Base-by-base conservation (phyloP, 1,139 yeast genomes). In the Kodamaea plutei region DNA sequence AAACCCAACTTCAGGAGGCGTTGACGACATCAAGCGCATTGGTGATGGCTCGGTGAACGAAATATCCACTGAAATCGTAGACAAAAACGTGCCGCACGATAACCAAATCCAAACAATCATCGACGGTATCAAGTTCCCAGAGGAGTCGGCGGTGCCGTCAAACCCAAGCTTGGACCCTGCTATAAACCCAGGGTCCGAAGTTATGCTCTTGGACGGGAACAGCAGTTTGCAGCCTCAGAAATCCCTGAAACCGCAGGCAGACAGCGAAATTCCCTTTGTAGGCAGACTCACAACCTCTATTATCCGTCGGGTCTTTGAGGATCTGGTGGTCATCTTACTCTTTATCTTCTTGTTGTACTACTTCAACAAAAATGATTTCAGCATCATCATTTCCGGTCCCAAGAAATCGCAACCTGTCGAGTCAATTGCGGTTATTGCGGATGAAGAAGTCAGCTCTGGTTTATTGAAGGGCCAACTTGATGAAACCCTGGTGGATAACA, bases 61-160 rank as follows among this genome's bases (percentile, higher is more conserved):
- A 23, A 12, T 25, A n/a, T 25, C 31, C 4, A 29, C 38, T 8
- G 27, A 29, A 7, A 15, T 15, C 8, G 12, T 28, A 7, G 30
- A 31, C 10, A 15, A 18, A 15, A 28, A 31, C 10, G 20, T 30
- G 20, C 14, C n/a, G n/a, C n/a, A n/a, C 20, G 24, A 33, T 23
- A 26, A 23, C 29, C 33, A 36, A 25, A 29, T 35, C 29, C 30
- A 26, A 17, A 29, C 36, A 1, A 51, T 65, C 3, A 63, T 67
- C 29, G 67, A 60, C 29, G 73, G 73, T 0, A 57, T 66, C 8
- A 52, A 49, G 27, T 61, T 66, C 30, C 59, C 64, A 0, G 49
- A 52, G 8, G 30, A 40, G 13, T 33, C 34, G 14, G 26, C 15
- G 3, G 25, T 8, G 6, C 28, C 31, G 7, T 8, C 23, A 8